Conservation (phyloP, 2,329 filamentous ascomycete species). For the Nemania sp. region DNA sequence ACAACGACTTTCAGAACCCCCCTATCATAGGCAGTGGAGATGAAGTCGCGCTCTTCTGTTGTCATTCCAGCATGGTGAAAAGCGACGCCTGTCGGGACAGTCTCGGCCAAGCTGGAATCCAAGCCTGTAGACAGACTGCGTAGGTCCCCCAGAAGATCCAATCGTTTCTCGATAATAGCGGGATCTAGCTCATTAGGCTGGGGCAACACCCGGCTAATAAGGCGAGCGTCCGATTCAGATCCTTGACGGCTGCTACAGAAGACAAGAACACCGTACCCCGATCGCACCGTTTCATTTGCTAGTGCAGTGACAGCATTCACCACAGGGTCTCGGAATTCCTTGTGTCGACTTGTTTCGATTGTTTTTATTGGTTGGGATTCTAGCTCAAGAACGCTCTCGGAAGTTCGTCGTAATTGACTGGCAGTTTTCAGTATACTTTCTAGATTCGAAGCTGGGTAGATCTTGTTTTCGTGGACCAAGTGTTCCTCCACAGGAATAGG, state of each 20-base stretch:
- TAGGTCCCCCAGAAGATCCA: constrained; percentile 68
- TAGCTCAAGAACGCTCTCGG: constrained; percentile 42
- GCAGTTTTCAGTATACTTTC: constrained; percentile 62
- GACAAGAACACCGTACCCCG: constrained; percentile 72
- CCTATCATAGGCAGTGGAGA: constrained; percentile 71
- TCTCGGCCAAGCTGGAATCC: constrained; percentile 67
- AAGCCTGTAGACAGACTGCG: constrained; percentile 68
- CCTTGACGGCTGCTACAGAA: constrained; percentile 72
- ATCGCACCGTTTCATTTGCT: constrained; percentile 68
- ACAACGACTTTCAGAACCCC: constrained; percentile 72
- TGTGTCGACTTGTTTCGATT: constrained; percentile 61
- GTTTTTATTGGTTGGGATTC: constrained; percentile 48
- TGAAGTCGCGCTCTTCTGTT: constrained; percentile 73
- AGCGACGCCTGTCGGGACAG: constrained; percentile 68
- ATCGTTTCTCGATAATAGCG: constrained; percentile 59
- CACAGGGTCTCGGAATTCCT: constrained; percentile 66
- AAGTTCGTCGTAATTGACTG: constrained; percentile 51
- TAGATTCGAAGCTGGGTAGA: constrained; percentile 67
- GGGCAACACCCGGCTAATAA: constrained; percentile 71
- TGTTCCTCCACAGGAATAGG: constrained; percentile 78
- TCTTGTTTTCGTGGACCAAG: constrained; percentile 70
- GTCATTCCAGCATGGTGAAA: constrained; percentile 77
- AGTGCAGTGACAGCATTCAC: constrained; percentile 73
- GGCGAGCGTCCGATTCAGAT: constrained; percentile 69
- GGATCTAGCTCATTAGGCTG: constrained; percentile 50